Percentiles rank a stretch among this genome's conserved stretches.
Conservation (phyloP, 805 yeast genomes). For the Aciculoconidium aculeatum region DNA sequence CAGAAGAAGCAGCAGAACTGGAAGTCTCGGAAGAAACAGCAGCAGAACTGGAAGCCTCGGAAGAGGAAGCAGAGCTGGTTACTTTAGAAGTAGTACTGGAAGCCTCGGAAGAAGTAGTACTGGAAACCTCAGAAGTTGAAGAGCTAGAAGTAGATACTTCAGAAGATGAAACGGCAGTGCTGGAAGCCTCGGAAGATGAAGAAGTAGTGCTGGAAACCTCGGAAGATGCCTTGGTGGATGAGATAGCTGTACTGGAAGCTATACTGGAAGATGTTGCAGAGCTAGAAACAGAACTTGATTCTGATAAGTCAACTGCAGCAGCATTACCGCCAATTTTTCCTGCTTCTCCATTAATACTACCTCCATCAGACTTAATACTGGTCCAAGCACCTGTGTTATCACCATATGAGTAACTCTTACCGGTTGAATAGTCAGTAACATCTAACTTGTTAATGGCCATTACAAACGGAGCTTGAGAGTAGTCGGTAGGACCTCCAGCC, state of each 20-base stretch:
- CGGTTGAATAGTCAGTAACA: slow-evolving; percentile 44
- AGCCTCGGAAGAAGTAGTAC: slow-evolving; percentile 5
- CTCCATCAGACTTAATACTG: slow-evolving; percentile 36
- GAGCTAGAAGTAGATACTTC: slow-evolving; percentile 12
- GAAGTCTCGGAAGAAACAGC: slow-evolving; percentile 16
- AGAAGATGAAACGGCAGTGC: slow-evolving; percentile 15
- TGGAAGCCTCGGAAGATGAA: slow-evolving; percentile 8
- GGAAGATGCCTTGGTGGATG: slow-evolving; percentile 3
- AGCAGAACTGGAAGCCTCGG: slow-evolving; percentile 14
- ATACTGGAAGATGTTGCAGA: slow-evolving; percentile 2
- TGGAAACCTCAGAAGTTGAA: slow-evolving; percentile 13
- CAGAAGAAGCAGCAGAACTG: slow-evolving; percentile 11
- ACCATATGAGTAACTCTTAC: slow-evolving; percentile 34
- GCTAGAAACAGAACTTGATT: slow-evolving; percentile 8
- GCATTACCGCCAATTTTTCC: slow-evolving; percentile 13
- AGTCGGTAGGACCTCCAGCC: slow-evolving; percentile 21
- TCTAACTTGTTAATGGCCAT: slow-evolving; percentile 15
- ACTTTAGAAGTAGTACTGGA: too few relatives aligned
- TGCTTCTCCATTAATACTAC: slow-evolving; percentile 20
- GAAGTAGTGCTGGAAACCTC: slow-evolving; percentile 2
- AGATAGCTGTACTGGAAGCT: slow-evolving; percentile 3
- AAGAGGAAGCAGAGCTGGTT: slow-evolving; percentile 12
- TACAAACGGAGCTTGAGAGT: slow-evolving; percentile 17
- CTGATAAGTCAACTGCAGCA: slow-evolving; percentile 1
- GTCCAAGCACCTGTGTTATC: slow-evolving; percentile 34